Base-by-base conservation (phyloP, 148 eudicot genomes). In the Fagopyrum homotropicum region DNA sequence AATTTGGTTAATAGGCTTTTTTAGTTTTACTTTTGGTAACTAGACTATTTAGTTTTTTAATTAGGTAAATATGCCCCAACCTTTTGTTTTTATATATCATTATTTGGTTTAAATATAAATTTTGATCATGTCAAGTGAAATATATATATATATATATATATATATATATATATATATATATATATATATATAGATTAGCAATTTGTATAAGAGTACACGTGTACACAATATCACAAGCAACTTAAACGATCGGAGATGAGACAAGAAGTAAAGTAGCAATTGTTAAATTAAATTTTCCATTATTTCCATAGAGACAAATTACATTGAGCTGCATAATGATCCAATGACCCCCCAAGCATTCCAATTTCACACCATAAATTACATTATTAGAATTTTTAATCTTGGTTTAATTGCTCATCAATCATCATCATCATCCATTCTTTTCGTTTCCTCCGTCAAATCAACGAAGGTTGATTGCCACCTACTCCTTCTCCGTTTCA, bases 251-350 rank as follows among this genome's bases (percentile, higher is more conserved):
- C 1, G 19, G 68, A 61, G 68, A 5, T 4, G 26, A 6, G 60
- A 55, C 60, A 16, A 51, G n/a, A 55, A 55, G 60, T 55, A 55
- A 55, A 55, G 19, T n/a, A 7, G 60, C 60, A 59, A 19, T 9
- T 59, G 12, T 8, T 59, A 59, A 17, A 59, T 19, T 59, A 9
- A 60, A 35, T 35, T 22, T 22, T 35, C 35, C 66, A 60, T 60
- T 60, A 60, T 60, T 60, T 60, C 40, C 66, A 26, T 60, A 57
- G 19, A 60, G 26, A 66, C 71, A 66, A 35, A 66, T 66, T 66
- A 66, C 71, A 40, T 66, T 4, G 9, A 9, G 2, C 40, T 35
- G 40, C 26, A 30, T 29, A 61, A 61, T 30, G 44, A 61, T 61
- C 44, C 15, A 57, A 17, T 57, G 29, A 57, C 19, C 40, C 52